Evolutionary conservation across 768 basidiomycete species (phyloP), one percentile per base, ranked within the genome.

Genomic region (Mycena rosella): DNA sequence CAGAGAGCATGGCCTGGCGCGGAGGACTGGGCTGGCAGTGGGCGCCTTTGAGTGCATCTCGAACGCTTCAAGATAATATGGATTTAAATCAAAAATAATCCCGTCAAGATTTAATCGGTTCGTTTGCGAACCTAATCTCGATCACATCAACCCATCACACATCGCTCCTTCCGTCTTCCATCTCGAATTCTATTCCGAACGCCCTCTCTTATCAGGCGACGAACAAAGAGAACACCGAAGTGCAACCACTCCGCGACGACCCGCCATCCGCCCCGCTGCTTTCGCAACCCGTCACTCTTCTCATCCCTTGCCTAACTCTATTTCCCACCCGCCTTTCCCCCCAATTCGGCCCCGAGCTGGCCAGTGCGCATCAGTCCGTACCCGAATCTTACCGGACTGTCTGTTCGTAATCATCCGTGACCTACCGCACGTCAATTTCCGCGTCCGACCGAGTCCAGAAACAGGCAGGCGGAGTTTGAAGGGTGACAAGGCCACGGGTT

Each of bases 401-500:
- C 32, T 14, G n/a, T n/a, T n/a, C n/a, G n/a, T n/a, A n/a, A n/a
- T n/a, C n/a, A 27, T 36, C 34, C 24, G 20, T 56, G 27, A 26
- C 38, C 49, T 13, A 13, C 51, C 40, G 18, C 54, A 56, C 54
- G 54, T 56, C 54, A 56, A 36, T 3, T 22, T 5, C 30, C 34
- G 52, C 47, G 24, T 36, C 27, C 59, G 20, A 5, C 10, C 32
- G 6, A 34, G 32, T 11, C 11, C 32, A 5, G 32, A 34, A 34
- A 6, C 32, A 6, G 32, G 11, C 6, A 34, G 24, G 29, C 64
- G 65, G 56, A 45, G 22, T 60, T 65, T 65, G 64, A 59, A 60
- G 22, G 58, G 42, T 65, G 63, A 65, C 57, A 58, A 45, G 38
- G 15, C 42, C 65, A 66, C 65, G 65, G 59, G 65, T 52, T 20